Conservation (phyloP, 2,329 filamentous ascomycete species). For the Aureobasidium sp. region DNA sequence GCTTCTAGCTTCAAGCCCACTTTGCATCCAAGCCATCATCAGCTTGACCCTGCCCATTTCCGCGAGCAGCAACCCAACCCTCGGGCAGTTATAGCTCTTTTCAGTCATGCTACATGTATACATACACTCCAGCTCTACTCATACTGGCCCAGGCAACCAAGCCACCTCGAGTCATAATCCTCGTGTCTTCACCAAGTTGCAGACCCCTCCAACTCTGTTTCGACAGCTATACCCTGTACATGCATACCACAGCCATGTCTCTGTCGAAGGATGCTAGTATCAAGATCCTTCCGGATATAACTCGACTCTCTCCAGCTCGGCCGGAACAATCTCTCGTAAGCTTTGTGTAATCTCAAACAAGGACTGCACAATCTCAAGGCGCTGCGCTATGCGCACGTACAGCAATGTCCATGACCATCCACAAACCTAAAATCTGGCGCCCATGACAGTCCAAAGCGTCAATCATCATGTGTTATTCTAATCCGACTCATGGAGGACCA, state of each 20-base stretch:
- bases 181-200: neutral
- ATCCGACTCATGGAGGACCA: neutral
- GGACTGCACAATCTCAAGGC: neutral
- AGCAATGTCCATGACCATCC: neutral
- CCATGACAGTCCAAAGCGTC: neutral
- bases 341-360: conserved; percentile 1
- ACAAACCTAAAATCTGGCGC: neutral
- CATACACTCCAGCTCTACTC: neutral
- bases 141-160: neutral
- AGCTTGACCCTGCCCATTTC: conserved; percentile 3
- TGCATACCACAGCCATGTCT: neutral
- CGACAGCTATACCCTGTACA: neutral
- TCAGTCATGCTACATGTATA: neutral
- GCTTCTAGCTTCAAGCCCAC: conserved; percentile 2
- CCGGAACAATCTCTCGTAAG: neutral
- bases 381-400: neutral
- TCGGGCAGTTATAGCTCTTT: neutral
- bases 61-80: neutral
- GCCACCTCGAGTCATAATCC: neutral
- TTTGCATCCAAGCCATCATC: neutral
- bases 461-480: neutral
- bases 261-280: neutral
- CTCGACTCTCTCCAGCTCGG: neutral
- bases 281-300: neutral
- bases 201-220: neutral